These are phyloP conservation scores for Passalora sequoiae DNA, from an alignment of 2,329 filamentous ascomycete genomes.

Conservation along the genomic window DNA sequence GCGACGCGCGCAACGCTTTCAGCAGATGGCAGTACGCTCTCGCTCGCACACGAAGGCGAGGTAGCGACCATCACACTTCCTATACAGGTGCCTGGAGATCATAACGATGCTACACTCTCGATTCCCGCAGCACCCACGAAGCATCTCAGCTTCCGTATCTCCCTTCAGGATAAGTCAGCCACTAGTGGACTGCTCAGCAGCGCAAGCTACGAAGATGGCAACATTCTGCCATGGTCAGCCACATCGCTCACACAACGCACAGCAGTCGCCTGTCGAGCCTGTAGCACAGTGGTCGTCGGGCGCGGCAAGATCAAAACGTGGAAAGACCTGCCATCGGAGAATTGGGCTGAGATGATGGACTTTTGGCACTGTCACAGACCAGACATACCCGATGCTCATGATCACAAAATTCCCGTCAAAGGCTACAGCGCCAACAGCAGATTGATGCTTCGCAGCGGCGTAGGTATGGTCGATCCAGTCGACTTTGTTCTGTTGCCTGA, in stretches of 20 bases:
- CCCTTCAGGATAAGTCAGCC: conserved; percentile 41
- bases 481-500: conserved; percentile 65
- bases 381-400: conserved; percentile 50
- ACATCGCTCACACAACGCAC: conserved; percentile 27
- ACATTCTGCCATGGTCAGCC: conserved; percentile 44
- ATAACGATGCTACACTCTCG: conserved; percentile 41
- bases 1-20: conserved; percentile 43
- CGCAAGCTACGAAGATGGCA: conserved; percentile 25
- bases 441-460: conserved; percentile 59
- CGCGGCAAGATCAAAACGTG: conserved; percentile 51
- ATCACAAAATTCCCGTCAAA: conserved; percentile 44
- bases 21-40: conserved; percentile 41
- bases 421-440: conserved; percentile 80
- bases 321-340: conserved; percentile 93
- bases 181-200: conserved; percentile 14
- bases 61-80: conserved; percentile 45
- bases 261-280: conserved; percentile 28
- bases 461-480: conserved; percentile 75
- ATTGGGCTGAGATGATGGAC: conserved; percentile 99
- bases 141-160: conserved; percentile 52
- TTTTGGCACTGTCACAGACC: conserved; percentile 99
- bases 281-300: conserved; percentile 24
- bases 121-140: conserved; percentile 46
- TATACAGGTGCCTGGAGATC: conserved; percentile 40
- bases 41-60: conserved; percentile 44